Evolutionary conservation across 2,329 filamentous ascomycete genomes (phyloP).

Genomic region (Fusarium concolor): DNA sequence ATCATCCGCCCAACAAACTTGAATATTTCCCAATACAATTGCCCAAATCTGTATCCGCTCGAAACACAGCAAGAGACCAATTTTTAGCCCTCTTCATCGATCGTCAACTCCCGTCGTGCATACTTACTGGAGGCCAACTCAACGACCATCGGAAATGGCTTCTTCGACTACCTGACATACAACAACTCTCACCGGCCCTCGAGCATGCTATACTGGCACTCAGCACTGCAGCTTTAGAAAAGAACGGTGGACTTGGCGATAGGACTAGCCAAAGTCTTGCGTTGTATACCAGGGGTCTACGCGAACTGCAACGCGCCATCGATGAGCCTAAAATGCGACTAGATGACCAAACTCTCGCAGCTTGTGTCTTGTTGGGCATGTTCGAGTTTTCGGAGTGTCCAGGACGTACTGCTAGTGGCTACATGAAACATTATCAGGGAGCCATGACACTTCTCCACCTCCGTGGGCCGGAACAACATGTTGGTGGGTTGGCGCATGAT

Average conservation of each 20-base stretch:
- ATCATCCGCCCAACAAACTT: too few species aligned
- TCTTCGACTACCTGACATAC: neutral
- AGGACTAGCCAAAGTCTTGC: neutral
- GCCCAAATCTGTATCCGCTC: neutral
- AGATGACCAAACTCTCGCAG: fast-evolving
- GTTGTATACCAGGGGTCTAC: neutral
- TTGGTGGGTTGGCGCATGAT: neutral
- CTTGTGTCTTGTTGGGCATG: neutral
- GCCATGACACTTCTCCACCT: fast-evolving
- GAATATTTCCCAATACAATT: fast-evolving
- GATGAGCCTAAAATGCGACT: fast-evolving
- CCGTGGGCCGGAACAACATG: neutral
- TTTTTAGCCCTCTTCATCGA: neutral
- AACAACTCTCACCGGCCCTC: fast-evolving
- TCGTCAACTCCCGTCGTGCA: neutral
- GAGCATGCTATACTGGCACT: neutral
- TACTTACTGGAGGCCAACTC: neutral
- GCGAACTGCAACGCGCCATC: neutral
- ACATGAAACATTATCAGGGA: neutral
- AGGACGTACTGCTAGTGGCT: neutral
- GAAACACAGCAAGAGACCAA: neutral
- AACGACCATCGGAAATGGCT: neutral
- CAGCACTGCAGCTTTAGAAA: neutral
- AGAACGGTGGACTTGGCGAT: neutral
- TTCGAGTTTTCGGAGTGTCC: neutral